Base-by-base conservation (phyloP, 2,329 filamentous ascomycete genomes). In the Pseudofabraea citricarpa region DNA sequence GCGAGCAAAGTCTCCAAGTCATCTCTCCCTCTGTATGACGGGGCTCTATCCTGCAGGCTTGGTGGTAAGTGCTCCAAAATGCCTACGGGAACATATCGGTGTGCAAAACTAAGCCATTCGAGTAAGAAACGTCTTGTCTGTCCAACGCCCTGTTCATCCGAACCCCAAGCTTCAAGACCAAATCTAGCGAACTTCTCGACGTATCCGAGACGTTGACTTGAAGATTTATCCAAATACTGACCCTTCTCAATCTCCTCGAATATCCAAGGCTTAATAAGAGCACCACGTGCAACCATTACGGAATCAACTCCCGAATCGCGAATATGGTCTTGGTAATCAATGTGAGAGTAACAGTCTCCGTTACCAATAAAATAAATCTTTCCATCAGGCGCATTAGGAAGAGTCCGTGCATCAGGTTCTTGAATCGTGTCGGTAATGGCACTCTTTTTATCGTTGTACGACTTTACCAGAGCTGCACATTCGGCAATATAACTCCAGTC, bases 251-350 rank as follows among this genome's bases (percentile, higher is more conserved):
- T 97, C 67, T 98, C 93, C 65, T 98, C 93, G 61, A 97, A 98
- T 50, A 98, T 74, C 93, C 93, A 98, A 1, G 93, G 93, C 69
- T 98, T 98, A 68, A 97, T 88, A 46, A 98, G 77, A 8, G 93
- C 93, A 44, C 93, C 93, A 48, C 93, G 87, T n/a, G 84, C 93
- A 48, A 97, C 81, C 93, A 98, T 97, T 61, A 95, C 87, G n/a
- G 82, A 82, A 68, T 97, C 91, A 36, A 97, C 90, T 36, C 80
- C 79, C 26, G 87, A 77, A 46, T 91, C 77, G 37, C 84, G 74
- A 29, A 97, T 72, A 58, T 93, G 83, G 45, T 82, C 71, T 50
- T 81, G 81, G 69, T 97, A 97, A 62, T 97, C 90, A 23, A 83
- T 69, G 64, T 97, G 90, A 4, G 90, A 96, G 69, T 88, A 96